Conservation (phyloP, 2,329 filamentous ascomycete genomes). For the Orbilia ellipsospora region DNA sequence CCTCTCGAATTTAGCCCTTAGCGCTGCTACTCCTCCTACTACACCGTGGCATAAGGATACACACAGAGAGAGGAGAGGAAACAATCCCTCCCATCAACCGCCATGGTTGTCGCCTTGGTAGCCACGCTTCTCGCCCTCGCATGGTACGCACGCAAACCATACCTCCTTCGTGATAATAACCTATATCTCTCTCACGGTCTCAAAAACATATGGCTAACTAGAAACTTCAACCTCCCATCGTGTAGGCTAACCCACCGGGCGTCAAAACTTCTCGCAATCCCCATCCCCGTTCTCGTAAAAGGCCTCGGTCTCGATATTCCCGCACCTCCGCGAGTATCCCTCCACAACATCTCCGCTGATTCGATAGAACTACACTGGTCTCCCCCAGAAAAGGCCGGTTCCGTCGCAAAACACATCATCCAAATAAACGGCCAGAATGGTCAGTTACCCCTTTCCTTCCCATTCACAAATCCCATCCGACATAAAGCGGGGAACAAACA, state of each 20-base stretch:
- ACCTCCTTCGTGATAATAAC: not conserved
- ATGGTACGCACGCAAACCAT: conserved; percentile 24
- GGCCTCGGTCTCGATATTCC: conserved; percentile 95
- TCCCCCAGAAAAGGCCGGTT: conserved; percentile 72
- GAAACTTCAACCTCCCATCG: not conserved
- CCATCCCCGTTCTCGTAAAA: conserved; percentile 87
- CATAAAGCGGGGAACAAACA: too few relatives aligned
- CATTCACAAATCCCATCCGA: too few relatives aligned
- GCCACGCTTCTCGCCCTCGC: conserved; percentile 54
- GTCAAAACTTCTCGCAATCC: conserved; percentile 88
- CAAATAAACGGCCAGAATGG: conserved; percentile 93
- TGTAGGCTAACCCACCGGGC: conserved; percentile 73
- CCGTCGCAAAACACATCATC: conserved; percentile 87
- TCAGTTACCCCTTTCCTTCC: conserved; percentile 64
- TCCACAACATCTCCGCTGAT: conserved; percentile 87
- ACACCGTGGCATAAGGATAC: conserved; percentile 1
- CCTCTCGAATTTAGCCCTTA: conserved; percentile 1
- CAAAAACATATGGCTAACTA: conserved; percentile 62
- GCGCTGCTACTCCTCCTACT: too few relatives aligned
- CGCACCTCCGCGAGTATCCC: conserved; percentile 84
- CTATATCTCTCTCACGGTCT: conserved; percentile 19
- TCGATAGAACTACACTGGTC: conserved; percentile 94
- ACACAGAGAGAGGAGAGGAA: not conserved
- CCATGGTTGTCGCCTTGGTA: conserved; percentile 52
- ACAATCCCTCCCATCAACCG: not conserved